Evolutionary conservation across 164 flowering plant species (phyloP).

Genomic region (Vitis rotundifolia): DNA sequence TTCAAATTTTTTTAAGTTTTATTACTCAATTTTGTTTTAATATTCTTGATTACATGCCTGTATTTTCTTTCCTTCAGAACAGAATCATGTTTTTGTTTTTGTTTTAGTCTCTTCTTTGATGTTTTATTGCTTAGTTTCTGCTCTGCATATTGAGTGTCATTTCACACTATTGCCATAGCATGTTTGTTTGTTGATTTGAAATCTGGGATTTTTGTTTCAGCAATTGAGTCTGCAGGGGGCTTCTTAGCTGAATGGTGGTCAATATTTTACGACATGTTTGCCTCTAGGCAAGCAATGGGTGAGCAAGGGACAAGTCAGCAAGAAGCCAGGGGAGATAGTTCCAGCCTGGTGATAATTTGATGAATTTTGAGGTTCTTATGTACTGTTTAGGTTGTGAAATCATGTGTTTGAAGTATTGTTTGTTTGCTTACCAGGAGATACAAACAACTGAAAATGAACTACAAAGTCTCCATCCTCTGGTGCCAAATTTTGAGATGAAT

Average conservation of each 20-base stretch:
- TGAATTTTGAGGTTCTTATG: slow-evolving; percentile 2
- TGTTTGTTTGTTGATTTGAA: not conserved
- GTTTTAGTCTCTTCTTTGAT: not conserved
- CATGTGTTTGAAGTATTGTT: not conserved
- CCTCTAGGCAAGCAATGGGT: slow-evolving; percentile 3
- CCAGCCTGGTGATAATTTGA: slow-evolving; percentile 7
- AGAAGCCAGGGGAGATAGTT: slow-evolving; percentile 5
- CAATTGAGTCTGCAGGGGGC: slow-evolving; percentile 22
- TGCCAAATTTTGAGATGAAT: not conserved
- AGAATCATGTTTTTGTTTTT: not conserved
- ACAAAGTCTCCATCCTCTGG: not conserved
- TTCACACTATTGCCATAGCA: not conserved
- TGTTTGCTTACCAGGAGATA: slow-evolving; percentile 3
- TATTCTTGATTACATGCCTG: not conserved
- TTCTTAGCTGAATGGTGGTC: slow-evolving; percentile 45
- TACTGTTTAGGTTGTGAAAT: not conserved
- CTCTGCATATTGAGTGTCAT: not conserved
- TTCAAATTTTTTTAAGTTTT: too few relatives aligned
- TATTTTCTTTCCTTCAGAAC: too few relatives aligned
- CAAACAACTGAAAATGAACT: not conserved
- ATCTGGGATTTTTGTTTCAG: slow-evolving; percentile 15
- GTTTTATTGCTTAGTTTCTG: not conserved
- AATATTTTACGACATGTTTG: slow-evolving; percentile 25
- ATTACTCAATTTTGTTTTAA: not conserved
- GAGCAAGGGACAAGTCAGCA: not conserved